Percentiles rank a stretch among this genome's conserved stretches.
These are phyloP conservation scores for Kondoa subrosea DNA, from an alignment of 768 basidiomycete species.

Conservation along the genomic window DNA sequence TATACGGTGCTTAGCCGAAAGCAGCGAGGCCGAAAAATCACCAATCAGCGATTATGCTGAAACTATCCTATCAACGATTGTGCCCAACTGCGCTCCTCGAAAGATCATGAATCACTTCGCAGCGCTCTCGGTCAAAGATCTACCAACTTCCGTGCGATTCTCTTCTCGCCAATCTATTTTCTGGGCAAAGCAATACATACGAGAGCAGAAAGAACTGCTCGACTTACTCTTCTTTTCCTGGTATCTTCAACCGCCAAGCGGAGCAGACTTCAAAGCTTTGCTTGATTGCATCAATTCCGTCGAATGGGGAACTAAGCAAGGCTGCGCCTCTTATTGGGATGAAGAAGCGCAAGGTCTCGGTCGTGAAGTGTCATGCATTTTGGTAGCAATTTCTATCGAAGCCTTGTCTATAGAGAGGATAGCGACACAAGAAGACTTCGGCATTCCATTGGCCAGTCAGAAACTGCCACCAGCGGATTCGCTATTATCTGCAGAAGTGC, in stretches of 20 bases:
- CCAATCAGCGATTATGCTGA: background rate
- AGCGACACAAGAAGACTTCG: conserved; percentile 15
- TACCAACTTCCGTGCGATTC: conserved; percentile 41
- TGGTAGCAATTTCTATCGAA: conserved; percentile 40
- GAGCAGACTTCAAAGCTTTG: conserved; percentile 46
- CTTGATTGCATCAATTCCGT: conserved; percentile 50
- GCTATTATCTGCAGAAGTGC: conserved; percentile 35
- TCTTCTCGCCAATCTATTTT: conserved; percentile 33
- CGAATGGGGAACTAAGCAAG: conserved; percentile 48
- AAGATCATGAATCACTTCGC: conserved; percentile 48
- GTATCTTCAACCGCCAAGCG: conserved; percentile 50
- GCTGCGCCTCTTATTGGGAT: conserved; percentile 49
- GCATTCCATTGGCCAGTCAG: conserved; percentile 16
- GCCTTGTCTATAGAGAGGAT: conserved; percentile 58
- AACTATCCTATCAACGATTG: background rate
- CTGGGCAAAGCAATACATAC: conserved; percentile 30
- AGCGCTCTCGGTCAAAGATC: conserved; percentile 31
- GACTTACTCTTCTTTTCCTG: conserved; percentile 87
- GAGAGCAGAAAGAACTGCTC: conserved; percentile 61
- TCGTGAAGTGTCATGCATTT: conserved; percentile 43
- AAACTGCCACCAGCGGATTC: conserved; percentile 16
- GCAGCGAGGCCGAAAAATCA: background rate
- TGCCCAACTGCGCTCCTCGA: conserved; percentile 26
- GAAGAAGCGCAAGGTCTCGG: conserved; percentile 46
- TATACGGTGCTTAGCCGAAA: background rate